Evolutionary conservation across 1,139 yeast species (phyloP), one percentile per base, ranked within the genome.

Genomic region (Scheffersomyces titani): DNA sequence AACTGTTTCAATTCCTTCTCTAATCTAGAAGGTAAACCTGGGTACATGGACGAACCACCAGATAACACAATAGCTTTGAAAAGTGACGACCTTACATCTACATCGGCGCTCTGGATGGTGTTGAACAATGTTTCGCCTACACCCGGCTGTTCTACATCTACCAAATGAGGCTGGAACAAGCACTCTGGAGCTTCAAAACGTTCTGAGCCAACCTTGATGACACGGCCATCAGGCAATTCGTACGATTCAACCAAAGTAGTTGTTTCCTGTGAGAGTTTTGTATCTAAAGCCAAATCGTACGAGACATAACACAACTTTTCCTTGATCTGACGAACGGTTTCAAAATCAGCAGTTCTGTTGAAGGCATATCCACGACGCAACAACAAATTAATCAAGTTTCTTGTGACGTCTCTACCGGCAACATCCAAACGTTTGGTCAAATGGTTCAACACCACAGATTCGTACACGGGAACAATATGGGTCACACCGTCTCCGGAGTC

Each of bases 31-130:
- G 99, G 99, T 64, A 96, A 83, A 44, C 99, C 99, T 1, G 99
- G 99, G 72, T 96, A 94, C 99, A 96, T 94, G 54, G 97, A 90
- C 2, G 98, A 93, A 56, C 99, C 99, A 70, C 99, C 99, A 47
- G 97, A 90, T 51, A 94, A 81, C 19, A 94, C 99, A 73, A 94
- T 90, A 1, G 98, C 97, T 70, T 89, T 90, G 77, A 85, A 94
- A 60, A 94, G 82, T 1, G 97, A 85, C 6, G 97, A 83, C 74
- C 98, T 86, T 56, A 94, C 86, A 72, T 94, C 99, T 52, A 94
- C 89, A 70, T 94, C 99, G 49, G 98, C 98, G 6, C 92, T 77
- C 78, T 94, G 98, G 63, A 94, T 88, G 3, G 97, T 92, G 72
- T 92, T 91, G 79, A 92, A 94, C 61, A 94, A 81, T 47, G 89